Evolutionary conservation across 805 yeast species (phyloP).

Genomic region (Yarrowia phangngaensis): DNA sequence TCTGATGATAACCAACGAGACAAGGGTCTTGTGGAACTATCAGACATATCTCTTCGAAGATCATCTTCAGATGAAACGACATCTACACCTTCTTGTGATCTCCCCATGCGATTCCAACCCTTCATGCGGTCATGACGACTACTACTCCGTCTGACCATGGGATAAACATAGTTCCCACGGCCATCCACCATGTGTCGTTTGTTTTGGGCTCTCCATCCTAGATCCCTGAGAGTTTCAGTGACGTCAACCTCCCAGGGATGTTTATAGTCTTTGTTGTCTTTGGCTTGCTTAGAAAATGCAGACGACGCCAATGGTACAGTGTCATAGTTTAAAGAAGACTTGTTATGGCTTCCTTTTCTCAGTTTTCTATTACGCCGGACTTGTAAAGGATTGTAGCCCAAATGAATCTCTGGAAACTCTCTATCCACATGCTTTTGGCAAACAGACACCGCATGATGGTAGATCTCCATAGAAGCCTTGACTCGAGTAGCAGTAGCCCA

Average conservation of each 20-base stretch:
- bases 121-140: constrained; percentile 14
- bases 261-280: constrained; percentile 9
- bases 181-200: constrained; percentile 29
- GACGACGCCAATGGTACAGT: constrained; percentile 10
- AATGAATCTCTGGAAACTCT: constrained; percentile 34
- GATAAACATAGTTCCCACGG: constrained; percentile 29
- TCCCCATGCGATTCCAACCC: constrained; percentile 20
- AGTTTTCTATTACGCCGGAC: constrained; percentile 64
- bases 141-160: constrained; percentile 18
- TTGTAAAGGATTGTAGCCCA: constrained; percentile 77
- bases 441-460: constrained; percentile 32
- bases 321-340: constrained; percentile 27
- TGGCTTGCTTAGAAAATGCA: constrained; percentile 14
- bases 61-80: constrained; percentile 11
- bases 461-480: constrained; percentile 37
- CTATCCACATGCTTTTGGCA: constrained; percentile 29
- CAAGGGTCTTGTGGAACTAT: constrained; percentile 3
- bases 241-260: constrained; percentile 34
- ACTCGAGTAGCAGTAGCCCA: constrained; percentile 33
- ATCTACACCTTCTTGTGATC: constrained; percentile 18
- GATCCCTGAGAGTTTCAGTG: constrained; percentile 34
- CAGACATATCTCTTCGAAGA: constrained; percentile 11
- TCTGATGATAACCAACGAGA: constrained; percentile 7
- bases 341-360: constrained; percentile 21
- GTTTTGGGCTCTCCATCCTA: constrained; percentile 31